Evolutionary conservation across 495 filamentous ascomycete genomes (phyloP), one percentile per base, ranked within the genome.

Genomic region (Ramalina intermedia): DNA sequence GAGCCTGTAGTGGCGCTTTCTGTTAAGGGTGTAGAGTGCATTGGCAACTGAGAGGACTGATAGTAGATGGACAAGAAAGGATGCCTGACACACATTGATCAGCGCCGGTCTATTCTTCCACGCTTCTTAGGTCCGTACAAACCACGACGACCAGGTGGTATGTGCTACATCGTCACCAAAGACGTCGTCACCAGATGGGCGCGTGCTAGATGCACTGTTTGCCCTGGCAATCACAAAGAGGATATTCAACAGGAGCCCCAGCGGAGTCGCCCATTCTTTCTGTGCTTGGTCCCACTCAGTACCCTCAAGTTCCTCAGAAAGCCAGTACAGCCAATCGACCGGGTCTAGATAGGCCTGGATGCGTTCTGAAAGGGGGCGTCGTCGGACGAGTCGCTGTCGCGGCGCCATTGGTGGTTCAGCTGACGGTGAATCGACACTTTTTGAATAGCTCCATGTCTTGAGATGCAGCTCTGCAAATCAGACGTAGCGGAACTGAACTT

Each of bases 291-390:
- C 84, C 84, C 86, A 94, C 46, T 93, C 85, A 54, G 81, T 75
- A 1, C 83, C 81, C 58, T 94, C 87, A 50, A 96, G 71, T 64
- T 90, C 83, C 57, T 95, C 89, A 1, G 85, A 93, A 2, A 94
- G 63, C 80, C 84, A 90, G 18, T 96, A 74, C 35, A 91, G 69
- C 61, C 87, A 83, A 65, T 98, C 91, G 62, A 82, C 73, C 20
- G 87, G 89, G 57, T 96, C 87, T 29, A 98, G 69, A 61, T 80
- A 79, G 41, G 79, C 70, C 58, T 76, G 75, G 55, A 96, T 72
- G 52, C 88, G 82, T 69, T 95, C 79, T 2, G 62, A 50, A 57
- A 94, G 70, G 57, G 90, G 79, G 49, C 76, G 75, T 37, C 78
- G 79, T 57, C 91, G 87, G 51, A 98, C 76, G 37, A 95, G 77